These are phyloP conservation scores for Medicago arabica DNA, from an alignment of 306 rosid genomes.

Conservation along the genomic window DNA sequence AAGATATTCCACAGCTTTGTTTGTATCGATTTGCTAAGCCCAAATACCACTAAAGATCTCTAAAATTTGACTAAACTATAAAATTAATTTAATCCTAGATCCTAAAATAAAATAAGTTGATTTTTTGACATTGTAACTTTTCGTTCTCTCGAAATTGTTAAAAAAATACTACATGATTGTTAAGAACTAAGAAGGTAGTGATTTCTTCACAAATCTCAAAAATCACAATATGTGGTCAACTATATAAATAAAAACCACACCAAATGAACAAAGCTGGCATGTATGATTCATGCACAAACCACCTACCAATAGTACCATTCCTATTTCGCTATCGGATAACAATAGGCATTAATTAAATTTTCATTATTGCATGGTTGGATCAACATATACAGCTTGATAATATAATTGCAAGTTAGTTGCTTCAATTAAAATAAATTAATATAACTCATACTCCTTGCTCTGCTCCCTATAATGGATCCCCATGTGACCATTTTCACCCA, in stretches of 20 bases:
- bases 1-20: constrained; percentile 21
- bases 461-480: constrained; percentile 35
- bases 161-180: not conserved
- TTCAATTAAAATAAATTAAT: constrained; percentile 28
- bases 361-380: constrained; percentile 39
- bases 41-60: constrained; percentile 22
- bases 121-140: constrained; percentile 14
- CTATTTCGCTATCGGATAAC: constrained; percentile 40
- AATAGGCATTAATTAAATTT: constrained; percentile 40
- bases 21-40: not conserved
- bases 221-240: constrained; percentile 42
- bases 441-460: not conserved
- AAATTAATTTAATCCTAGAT: constrained; percentile 26
- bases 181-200: constrained; percentile 10
- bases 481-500: constrained; percentile 40
- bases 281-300: constrained; percentile 40
- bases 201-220: constrained; percentile 4
- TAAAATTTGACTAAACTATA: constrained; percentile 33
- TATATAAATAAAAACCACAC: constrained; percentile 35
- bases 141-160: not conserved
- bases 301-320: constrained; percentile 46
- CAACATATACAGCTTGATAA: constrained; percentile 33
- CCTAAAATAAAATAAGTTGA: constrained; percentile 15
- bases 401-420: constrained; percentile 37
- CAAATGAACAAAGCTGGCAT: constrained; percentile 49